Evolutionary conservation across 257 asterid species (phyloP).

Genomic region (Solanum dulcamara): DNA sequence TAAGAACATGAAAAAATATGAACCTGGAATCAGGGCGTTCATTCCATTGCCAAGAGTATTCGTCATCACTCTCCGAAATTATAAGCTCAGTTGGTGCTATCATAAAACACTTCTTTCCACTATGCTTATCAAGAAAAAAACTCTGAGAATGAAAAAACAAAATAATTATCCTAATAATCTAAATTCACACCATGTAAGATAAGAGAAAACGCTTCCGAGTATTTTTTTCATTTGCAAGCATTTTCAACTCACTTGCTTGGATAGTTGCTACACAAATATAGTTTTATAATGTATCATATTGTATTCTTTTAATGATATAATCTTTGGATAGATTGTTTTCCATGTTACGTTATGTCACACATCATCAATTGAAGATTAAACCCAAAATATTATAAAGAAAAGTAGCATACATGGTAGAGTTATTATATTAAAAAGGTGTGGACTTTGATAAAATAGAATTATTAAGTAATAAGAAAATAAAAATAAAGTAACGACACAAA

Average conservation of each 20-base stretch:
- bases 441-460: too few species aligned
- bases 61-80: constrained; percentile 3
- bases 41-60: background rate
- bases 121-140: constrained; percentile 8
- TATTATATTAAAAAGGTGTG: too few species aligned
- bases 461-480: too few species aligned
- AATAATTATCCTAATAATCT: background rate
- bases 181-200: background rate
- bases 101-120: constrained; percentile 26
- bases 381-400: too few species aligned
- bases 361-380: too few species aligned
- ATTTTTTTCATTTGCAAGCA: background rate
- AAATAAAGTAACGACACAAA: too few species aligned
- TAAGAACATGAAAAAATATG: background rate
- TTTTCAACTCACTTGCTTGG: background rate
- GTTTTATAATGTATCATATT: background rate
- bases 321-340: too few species aligned
- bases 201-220: background rate
- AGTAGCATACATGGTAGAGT: too few species aligned
- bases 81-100: constrained; percentile 21
- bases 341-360: too few species aligned
- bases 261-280: background rate
- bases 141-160: constrained; percentile 5
- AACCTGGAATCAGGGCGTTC: too few species aligned
- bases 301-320: too few species aligned